Conservation (phyloP, 768 basidiomycete species). For the Xerocomus potaroensis region DNA sequence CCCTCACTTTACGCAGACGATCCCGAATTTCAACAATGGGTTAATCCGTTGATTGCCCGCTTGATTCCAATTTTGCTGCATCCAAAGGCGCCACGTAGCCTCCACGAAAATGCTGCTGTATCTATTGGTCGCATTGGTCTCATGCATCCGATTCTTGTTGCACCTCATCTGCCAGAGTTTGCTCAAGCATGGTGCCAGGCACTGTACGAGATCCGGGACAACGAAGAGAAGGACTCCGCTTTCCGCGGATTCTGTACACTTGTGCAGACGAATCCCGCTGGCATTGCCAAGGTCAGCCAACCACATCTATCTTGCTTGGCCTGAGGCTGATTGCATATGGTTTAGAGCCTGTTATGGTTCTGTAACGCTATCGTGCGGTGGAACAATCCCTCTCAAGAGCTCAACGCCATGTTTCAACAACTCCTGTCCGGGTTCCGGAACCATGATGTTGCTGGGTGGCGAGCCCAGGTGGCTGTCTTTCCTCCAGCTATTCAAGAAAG, state of each 20-base stretch:
- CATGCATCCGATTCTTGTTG: conserved; percentile 85
- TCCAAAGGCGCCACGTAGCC: conserved; percentile 86
- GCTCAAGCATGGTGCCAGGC: conserved; percentile 97
- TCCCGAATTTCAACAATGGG: conserved; percentile 88
- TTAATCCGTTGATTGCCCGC: conserved; percentile 78
- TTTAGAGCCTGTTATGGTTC: conserved; percentile 91
- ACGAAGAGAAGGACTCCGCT: conserved; percentile 98
- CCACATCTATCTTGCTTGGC: neutral
- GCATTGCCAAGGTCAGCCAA: conserved; percentile 78
- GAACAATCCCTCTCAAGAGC: conserved; percentile 86
- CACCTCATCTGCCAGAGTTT: conserved; percentile 85
- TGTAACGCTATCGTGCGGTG: conserved; percentile 97
- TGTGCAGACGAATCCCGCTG: conserved; percentile 90
- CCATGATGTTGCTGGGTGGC: conserved; percentile 84
- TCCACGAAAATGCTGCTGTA: conserved; percentile 98
- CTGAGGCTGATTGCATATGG: conserved; percentile 3
- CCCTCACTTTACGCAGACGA: conserved; percentile 47
- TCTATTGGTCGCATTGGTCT: conserved; percentile 95
- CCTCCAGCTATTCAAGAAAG: conserved; percentile 88
- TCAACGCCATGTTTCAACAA: conserved; percentile 92
- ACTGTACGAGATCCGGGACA: conserved; percentile 96
- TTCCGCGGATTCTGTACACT: conserved; percentile 97
- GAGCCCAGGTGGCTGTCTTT: conserved; percentile 74
- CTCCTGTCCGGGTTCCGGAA: conserved; percentile 87
- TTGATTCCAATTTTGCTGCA: conserved; percentile 92